phyloP scores from a whole-genome alignment of 179 eudicot species.

The Vitellaria paradoxa region DNA sequence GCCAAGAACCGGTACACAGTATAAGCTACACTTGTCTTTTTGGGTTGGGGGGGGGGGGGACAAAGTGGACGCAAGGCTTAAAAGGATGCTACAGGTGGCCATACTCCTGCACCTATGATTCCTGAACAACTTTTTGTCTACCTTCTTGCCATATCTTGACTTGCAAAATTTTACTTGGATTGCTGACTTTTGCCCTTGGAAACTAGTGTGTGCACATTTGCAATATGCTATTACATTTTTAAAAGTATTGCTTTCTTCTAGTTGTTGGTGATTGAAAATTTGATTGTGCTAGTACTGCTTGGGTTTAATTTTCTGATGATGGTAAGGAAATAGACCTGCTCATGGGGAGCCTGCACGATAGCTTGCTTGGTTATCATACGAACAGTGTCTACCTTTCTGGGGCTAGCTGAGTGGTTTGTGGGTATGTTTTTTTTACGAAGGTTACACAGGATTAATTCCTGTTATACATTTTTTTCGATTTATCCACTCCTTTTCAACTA shows the following conservation, averaged over 20 bases:
- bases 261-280: neutral
- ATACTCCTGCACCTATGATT: neutral
- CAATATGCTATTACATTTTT: neutral
- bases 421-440: too few species aligned
- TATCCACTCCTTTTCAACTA: too few species aligned
- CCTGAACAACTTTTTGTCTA: neutral
- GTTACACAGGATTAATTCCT: too few species aligned
- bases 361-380: too few species aligned
- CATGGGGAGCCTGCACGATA: too few species aligned
- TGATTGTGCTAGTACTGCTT: neutral
- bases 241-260: neutral
- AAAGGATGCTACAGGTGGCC: neutral
- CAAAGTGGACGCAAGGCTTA: neutral
- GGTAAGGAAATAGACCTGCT: too few species aligned
- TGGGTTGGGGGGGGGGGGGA: too few species aligned
- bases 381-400: too few species aligned
- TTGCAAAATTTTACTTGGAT: neutral
- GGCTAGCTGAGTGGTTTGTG: too few species aligned
- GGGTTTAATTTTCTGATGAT: too few species aligned
- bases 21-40: conserved; percentile 6
- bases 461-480: too few species aligned
- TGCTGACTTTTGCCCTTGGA: neutral
- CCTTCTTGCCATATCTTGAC: neutral
- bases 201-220: neutral
- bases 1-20: conserved; percentile 71